A percentile compares a stretch with the other conserved stretches of the same genome.
Conservation (phyloP, 768 basidiomycete species). For the Mrakia hoshinonis region DNA sequence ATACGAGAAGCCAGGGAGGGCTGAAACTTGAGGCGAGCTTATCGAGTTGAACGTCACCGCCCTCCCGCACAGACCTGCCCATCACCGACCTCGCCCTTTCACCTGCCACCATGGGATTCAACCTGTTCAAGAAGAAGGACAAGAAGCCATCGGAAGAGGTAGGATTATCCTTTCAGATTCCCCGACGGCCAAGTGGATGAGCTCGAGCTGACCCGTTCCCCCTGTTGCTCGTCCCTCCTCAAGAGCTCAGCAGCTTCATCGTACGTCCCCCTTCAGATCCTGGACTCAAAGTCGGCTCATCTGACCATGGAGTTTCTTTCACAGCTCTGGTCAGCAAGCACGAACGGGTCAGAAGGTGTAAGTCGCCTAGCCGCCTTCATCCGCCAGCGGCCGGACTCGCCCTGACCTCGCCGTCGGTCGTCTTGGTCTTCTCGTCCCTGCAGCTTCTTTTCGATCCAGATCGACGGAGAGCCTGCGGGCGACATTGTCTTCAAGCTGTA, state of each 20-base stretch:
- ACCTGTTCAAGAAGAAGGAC: not conserved
- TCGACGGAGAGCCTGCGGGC: slow-evolving; percentile 21
- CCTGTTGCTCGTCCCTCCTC: not conserved
- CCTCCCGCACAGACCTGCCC: not conserved
- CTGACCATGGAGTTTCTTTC: too few species aligned
- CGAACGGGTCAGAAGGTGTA: slow-evolving; percentile 1
- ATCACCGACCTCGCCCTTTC: not conserved
- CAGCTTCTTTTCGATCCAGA: slow-evolving; percentile 26
- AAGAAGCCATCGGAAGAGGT: not conserved
- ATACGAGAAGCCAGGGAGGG: not conserved
- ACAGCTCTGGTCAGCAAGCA: not conserved
- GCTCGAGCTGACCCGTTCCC: not conserved
- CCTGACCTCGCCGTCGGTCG: not conserved
- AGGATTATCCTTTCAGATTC: too few species aligned
- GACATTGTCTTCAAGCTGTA: slow-evolving; percentile 20
- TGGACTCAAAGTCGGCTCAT: too few species aligned
- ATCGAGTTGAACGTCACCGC: not conserved
- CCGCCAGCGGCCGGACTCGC: not conserved
- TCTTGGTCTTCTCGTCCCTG: not conserved
- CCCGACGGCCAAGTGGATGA: too few species aligned
- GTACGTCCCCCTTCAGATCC: not conserved
- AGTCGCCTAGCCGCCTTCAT: not conserved
- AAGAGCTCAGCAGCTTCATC: not conserved
- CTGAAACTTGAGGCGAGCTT: not conserved
- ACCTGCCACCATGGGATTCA: not conserved